Evolutionary conservation across 768 basidiomycete genomes (phyloP).

Genomic region (Hysterangium stoloniferum): DNA sequence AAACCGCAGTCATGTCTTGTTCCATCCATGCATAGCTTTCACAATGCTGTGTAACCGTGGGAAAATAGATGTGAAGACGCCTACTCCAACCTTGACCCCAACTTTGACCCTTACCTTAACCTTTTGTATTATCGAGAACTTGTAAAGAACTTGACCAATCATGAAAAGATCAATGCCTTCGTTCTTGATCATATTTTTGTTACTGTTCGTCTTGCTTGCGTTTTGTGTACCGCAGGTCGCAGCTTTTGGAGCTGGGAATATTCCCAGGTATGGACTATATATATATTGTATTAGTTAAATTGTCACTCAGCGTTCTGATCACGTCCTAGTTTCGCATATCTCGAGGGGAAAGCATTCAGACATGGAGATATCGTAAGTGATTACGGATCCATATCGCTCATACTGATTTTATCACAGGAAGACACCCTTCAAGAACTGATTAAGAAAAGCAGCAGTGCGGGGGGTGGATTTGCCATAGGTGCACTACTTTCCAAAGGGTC

Average conservation of each 20-base stretch:
- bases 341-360: conserved; percentile 79
- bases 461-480: conserved; percentile 51
- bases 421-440: conserved; percentile 54
- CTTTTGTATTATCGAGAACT: no score
- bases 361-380: conserved; percentile 78
- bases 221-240: conserved; percentile 52
- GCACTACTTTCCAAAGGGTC: conserved; percentile 46
- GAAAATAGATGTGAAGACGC: no score
- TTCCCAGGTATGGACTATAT: conserved; percentile 50
- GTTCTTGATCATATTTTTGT: conserved; percentile 25
- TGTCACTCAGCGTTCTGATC: background rate
- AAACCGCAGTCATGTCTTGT: no score
- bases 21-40: no score
- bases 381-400: conserved; percentile 14
- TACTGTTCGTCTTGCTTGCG: conserved; percentile 41
- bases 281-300: conserved; percentile 11
- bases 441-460: conserved; percentile 36
- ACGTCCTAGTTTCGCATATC: conserved; percentile 58
- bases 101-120: no score
- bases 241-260: conserved; percentile 85
- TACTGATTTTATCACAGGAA: conserved; percentile 43
- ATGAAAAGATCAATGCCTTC: background rate
- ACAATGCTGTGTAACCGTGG: no score
- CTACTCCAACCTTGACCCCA: no score
- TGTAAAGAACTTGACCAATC: no score